phyloP scores from a whole-genome alignment of 306 rosid species.

The Sechiopsis laciniata region DNA sequence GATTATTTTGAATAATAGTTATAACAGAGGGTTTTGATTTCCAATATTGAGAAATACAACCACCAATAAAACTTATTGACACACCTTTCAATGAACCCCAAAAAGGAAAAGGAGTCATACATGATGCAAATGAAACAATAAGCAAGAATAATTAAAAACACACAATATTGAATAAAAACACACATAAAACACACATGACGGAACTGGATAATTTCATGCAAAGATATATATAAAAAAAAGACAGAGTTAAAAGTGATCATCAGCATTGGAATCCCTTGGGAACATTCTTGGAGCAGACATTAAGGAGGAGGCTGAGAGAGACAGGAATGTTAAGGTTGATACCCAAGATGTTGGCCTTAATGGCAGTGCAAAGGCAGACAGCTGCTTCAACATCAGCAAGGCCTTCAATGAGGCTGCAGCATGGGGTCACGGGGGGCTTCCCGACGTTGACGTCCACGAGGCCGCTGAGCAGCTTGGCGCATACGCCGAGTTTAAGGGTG shows the following conservation, averaged over 20 bases:
- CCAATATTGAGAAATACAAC: not conserved
- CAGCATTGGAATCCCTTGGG: conserved; percentile 52
- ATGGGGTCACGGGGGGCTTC: conserved; percentile 49
- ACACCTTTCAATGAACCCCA: not conserved
- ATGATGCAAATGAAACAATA: not conserved
- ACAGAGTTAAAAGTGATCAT: not conserved
- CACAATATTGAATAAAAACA: too few species aligned
- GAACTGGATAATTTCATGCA: too few species aligned
- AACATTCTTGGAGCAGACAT: conserved; percentile 39
- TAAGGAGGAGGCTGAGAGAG: conserved; percentile 64
- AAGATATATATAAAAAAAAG: too few species aligned
- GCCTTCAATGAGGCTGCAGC: conserved; percentile 61
- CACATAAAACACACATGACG: too few species aligned
- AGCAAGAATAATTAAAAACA: too few species aligned
- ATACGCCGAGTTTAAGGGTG: conserved; percentile 54
- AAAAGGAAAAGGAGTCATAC: not conserved
- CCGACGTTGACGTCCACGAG: conserved; percentile 47
- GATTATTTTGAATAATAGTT: not conserved
- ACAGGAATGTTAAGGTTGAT: conserved; percentile 56
- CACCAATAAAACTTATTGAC: not conserved
- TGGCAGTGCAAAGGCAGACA: conserved; percentile 72
- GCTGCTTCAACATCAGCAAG: conserved; percentile 72
- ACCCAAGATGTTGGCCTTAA: conserved; percentile 59
- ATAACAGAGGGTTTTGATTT: not conserved
- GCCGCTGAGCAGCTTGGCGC: conserved; percentile 52